Evolutionary conservation across 2,329 filamentous ascomycete genomes (phyloP), one percentile per base, ranked within the genome.

Genomic region (Claviceps africana): DNA sequence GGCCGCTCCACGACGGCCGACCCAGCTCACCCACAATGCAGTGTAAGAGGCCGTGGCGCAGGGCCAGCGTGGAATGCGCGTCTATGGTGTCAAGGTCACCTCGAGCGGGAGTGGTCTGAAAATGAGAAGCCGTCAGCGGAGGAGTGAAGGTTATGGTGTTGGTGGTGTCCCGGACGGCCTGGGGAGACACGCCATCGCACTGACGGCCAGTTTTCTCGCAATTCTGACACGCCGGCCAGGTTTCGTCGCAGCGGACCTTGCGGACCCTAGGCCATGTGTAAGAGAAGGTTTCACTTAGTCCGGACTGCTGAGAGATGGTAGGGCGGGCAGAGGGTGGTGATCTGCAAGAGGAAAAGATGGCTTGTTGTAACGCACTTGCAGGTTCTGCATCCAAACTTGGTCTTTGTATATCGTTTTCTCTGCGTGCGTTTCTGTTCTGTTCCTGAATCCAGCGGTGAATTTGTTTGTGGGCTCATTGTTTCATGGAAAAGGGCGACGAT

Each of bases 201-300:
- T 53, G 48, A 4, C 53, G 53, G 19, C 55, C 52, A 6, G 53
- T 53, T 49, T 50, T 55, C 10, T 33, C 55, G 49, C 56, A 58
- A 44, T 56, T 56, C 47, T 52, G 53, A 44, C 55, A 56, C 28
- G 50, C 48, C 22, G 56, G 56, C 35, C 48, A 51, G 1, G 56
- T 56, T 13, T 58, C 56, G 49, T 56, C 55, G 39, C 56, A 58
- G 19, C 56, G 56, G 28, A 58, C 54, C 44, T 58, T 58, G 42
- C 56, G 56, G 21, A 53, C 51, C 51, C 56, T 58, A 28, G 30
- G 13, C n/a, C 25, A n/a, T 10, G 25, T 45, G 22, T 44, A 11
- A 7, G 6, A 17, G 11, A 25, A 25, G 42, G 4, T 9, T 44
- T 28, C 11, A 9, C 19, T 28, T 44, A 17, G 25, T 44, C 9